Percentiles rank a stretch among this genome's conserved stretches.
Conservation (phyloP, 176 grass and related monocot species). For the Cymbopogon citratus region DNA sequence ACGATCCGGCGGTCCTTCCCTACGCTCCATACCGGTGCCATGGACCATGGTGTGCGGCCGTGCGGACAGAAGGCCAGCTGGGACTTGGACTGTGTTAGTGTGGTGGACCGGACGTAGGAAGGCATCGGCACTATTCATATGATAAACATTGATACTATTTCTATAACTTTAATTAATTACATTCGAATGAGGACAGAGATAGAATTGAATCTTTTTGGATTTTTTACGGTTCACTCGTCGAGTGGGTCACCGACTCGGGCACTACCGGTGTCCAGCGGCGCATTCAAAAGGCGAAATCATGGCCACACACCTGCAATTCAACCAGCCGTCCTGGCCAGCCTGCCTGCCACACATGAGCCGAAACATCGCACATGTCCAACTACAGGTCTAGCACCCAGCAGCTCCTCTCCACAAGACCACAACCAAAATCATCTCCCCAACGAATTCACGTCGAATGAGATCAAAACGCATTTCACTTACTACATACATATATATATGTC, state of each 20-base stretch:
- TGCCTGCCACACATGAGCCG: background rate
- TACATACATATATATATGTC: background rate
- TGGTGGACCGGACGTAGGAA: background rate
- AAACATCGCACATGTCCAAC: slow-evolving; percentile 20
- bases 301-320: background rate
- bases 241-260: background rate
- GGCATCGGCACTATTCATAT: background rate
- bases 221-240: background rate
- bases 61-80: background rate
- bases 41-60: no score
- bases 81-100: background rate
- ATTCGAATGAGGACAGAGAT: background rate
- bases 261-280: background rate
- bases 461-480: slow-evolving; percentile 9
- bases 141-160: background rate
- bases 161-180: background rate
- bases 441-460: background rate
- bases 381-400: background rate
- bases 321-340: background rate
- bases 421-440: background rate
- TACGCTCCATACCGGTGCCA: no score
- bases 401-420: background rate
- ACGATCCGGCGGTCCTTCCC: no score
- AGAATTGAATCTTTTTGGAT: background rate
- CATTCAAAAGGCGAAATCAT: slow-evolving; percentile 27